A percentile compares a stretch with the other conserved stretches of the same genome.
Conservation (phyloP, 148 eudicot genomes). For the Chenopodium berlandieri region DNA sequence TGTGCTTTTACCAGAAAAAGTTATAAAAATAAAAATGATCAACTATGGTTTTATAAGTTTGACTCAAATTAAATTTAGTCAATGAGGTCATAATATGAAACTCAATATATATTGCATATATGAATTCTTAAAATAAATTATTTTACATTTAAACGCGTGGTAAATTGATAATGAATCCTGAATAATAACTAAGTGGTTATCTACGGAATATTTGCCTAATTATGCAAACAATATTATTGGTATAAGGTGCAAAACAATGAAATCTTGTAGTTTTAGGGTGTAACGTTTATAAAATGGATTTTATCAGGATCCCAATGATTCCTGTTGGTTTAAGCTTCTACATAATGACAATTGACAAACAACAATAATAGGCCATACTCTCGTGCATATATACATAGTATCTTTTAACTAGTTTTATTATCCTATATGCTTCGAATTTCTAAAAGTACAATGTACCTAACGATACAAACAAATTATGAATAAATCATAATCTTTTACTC, state of each 20-base stretch:
- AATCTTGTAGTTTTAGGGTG: neutral
- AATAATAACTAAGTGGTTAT: neutral
- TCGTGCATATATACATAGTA: neutral
- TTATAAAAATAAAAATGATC: no score
- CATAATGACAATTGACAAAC: neutral
- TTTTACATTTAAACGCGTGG: no score
- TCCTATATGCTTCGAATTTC: neutral
- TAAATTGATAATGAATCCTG: neutral
- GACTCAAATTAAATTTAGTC: no score
- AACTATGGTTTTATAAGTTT: no score
- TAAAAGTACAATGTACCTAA: neutral
- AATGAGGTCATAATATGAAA: no score
- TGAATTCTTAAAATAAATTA: no score
- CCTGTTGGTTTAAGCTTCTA: no score
- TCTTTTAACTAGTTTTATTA: neutral
- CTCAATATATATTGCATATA: no score
- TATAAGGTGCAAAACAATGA: neutral
- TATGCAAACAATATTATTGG: no score
- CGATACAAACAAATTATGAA: neutral
- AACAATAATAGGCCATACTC: neutral
- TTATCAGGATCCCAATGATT: neutral
- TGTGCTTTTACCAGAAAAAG: slow-evolving; percentile 40
- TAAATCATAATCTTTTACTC: no score
- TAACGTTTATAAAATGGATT: neutral
- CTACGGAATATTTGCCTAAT: no score